phyloP scores from a whole-genome alignment of 2,329 filamentous ascomycete genomes.

The Thelonectria discophora region DNA sequence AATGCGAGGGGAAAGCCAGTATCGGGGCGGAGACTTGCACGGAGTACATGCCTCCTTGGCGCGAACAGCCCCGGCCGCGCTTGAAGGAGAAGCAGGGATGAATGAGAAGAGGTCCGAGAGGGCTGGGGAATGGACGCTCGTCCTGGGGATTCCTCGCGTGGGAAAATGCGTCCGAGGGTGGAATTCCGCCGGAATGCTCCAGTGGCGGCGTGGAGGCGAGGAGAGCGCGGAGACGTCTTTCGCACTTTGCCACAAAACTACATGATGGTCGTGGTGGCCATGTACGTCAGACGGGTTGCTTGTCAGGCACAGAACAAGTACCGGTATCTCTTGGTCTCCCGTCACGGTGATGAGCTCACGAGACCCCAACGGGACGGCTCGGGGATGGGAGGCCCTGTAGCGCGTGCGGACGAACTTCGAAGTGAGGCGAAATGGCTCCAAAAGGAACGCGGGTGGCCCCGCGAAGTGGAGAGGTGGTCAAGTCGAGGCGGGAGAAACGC shows the following conservation, averaged over 20 bases:
- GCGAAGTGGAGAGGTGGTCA: conserved; percentile 35
- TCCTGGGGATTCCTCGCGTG: conserved; percentile 9
- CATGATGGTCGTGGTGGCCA: background rate
- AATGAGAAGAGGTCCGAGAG: conserved; percentile 7
- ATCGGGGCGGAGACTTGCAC: conserved; percentile 32
- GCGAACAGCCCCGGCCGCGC: conserved; percentile 22
- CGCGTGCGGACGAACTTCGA: conserved; percentile 29
- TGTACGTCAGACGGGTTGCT: background rate
- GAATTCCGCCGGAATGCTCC: background rate
- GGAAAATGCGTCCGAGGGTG: background rate
- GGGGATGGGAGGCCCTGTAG: conserved; percentile 26
- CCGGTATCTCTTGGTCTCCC: background rate
- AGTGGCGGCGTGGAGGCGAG: background rate
- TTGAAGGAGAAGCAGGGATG: conserved; percentile 26
- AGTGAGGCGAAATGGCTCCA: conserved; percentile 41
- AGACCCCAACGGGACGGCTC: conserved; percentile 27
- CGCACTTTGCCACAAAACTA: background rate
- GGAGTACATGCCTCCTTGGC: conserved; percentile 31
- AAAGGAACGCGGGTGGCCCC: conserved; percentile 42
- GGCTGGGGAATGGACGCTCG: conserved; percentile 25
- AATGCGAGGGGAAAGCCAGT: conserved; percentile 28
- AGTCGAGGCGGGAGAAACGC: conserved; percentile 42
- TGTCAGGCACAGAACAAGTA: conserved; percentile 6
- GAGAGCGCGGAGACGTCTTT: background rate
- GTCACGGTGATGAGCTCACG: conserved; percentile 9